A percentile compares a stretch with the other conserved stretches of the same genome.
These are phyloP conservation scores for Leccinum ochraceum DNA, from an alignment of 768 basidiomycete genomes.

Conservation along the genomic window DNA sequence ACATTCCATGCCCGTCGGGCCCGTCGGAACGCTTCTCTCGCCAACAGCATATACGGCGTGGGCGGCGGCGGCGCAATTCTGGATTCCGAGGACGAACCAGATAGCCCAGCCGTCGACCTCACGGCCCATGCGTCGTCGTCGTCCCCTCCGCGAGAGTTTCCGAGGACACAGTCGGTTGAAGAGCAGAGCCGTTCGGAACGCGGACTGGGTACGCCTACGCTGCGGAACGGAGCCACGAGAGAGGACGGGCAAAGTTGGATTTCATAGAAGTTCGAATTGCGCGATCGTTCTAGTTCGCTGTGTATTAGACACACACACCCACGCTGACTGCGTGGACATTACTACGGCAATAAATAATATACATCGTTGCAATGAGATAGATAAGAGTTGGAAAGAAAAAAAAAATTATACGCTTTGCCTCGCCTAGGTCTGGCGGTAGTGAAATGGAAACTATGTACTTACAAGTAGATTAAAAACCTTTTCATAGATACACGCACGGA, in stretches of 20 bases:
- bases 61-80: constrained; percentile 16
- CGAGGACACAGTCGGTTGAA: constrained; percentile 30
- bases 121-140: constrained; percentile 24
- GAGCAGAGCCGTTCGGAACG: constrained; percentile 61
- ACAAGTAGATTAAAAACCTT: constrained; percentile 1
- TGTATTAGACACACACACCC: neutral
- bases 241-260: constrained; percentile 22
- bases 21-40: constrained; percentile 44
- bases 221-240: constrained; percentile 47
- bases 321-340: neutral
- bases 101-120: constrained; percentile 47
- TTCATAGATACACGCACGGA: constrained; percentile 4
- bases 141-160: constrained; percentile 16
- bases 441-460: neutral
- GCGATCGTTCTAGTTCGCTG: neutral
- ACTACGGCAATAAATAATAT: neutral
- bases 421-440: neutral
- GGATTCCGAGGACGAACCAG: constrained; percentile 42
- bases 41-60: constrained; percentile 16
- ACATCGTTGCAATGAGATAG: neutral
- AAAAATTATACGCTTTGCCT: constrained; percentile 1
- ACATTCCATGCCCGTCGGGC: constrained; percentile 81
- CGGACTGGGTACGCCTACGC: constrained; percentile 63
- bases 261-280: neutral
- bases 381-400: neutral